These are phyloP conservation scores for Aspergillus sp. DNA, from an alignment of 2,329 filamentous ascomycete genomes.

Conservation along the genomic window DNA sequence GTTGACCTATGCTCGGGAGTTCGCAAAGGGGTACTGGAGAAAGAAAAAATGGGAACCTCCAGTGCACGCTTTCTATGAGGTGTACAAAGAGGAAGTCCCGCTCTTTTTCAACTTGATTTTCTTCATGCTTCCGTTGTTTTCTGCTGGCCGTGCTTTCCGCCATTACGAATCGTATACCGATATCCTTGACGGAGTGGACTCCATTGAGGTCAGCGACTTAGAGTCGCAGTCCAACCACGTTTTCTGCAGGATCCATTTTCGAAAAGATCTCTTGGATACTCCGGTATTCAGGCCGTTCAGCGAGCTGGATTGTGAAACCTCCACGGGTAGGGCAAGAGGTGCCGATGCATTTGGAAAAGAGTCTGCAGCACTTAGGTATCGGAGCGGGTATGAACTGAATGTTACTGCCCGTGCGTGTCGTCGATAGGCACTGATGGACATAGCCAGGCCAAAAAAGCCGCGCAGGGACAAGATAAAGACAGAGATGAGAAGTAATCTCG, in stretches of 20 bases:
- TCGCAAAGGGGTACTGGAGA: conserved; percentile 15
- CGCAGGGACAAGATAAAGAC: too few relatives aligned
- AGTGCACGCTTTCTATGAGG: conserved; percentile 17
- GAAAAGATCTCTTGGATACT: conserved; percentile 7
- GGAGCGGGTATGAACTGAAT: conserved; percentile 13
- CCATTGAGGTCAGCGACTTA: neutral
- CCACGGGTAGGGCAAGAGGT: conserved; percentile 8
- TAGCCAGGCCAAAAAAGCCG: conserved; percentile 6
- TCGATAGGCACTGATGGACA: conserved; percentile 14
- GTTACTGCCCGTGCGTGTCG: conserved; percentile 12
- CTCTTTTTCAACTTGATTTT: conserved; percentile 18
- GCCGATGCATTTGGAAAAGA: conserved; percentile 14
- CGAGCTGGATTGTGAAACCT: conserved; percentile 1
- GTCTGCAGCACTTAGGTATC: conserved; percentile 10
- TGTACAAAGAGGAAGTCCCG: conserved; percentile 14
- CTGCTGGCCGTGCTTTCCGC: conserved; percentile 7
- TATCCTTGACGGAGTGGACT: conserved; percentile 5
- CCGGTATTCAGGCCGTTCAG: conserved; percentile 11
- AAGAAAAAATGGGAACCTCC: conserved; percentile 15
- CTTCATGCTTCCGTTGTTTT: conserved; percentile 11
- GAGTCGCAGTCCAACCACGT: too few relatives aligned
- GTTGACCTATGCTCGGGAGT: conserved; percentile 15
- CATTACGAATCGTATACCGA: conserved; percentile 2
- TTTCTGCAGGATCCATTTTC: conserved; percentile 8
- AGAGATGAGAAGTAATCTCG: too few relatives aligned